A percentile compares a stretch with the other conserved stretches of the same genome.
These are phyloP conservation scores for Rhododendron williamsianum DNA, from an alignment of 148 eudicot genomes.

Conservation along the genomic window DNA sequence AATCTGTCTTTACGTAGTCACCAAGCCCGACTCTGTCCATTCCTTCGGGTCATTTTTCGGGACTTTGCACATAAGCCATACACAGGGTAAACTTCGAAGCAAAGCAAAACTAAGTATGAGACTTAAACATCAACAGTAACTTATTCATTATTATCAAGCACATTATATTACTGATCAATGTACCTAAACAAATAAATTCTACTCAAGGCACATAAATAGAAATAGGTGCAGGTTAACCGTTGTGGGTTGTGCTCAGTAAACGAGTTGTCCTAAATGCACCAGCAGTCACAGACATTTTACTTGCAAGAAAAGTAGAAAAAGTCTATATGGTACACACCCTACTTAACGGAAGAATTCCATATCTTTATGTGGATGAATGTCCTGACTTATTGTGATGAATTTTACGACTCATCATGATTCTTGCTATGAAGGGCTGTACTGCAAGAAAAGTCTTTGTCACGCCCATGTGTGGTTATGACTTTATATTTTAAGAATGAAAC, in stretches of 20 bases:
- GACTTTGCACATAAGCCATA: not conserved
- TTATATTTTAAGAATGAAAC: too few species aligned
- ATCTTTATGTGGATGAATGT: not conserved
- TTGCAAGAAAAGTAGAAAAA: not conserved
- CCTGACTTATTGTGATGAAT: not conserved
- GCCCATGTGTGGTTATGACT: too few species aligned
- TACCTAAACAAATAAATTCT: not conserved
- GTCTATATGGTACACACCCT: not conserved
- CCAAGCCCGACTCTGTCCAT: not conserved
- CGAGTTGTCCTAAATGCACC: not conserved
- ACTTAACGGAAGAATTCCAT: too few species aligned
- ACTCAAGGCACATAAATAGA: not conserved
- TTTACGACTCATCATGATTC: not conserved
- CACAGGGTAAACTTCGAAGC: not conserved
- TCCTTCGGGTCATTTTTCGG: not conserved
- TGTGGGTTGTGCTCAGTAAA: too few species aligned
- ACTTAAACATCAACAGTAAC: not conserved
- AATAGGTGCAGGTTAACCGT: not conserved
- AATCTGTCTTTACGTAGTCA: not conserved
- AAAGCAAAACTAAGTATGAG: not conserved
- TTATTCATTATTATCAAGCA: not conserved
- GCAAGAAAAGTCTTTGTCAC: not conserved
- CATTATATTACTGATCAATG: not conserved
- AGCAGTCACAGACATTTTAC: not conserved
- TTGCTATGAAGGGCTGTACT: not conserved